Evolutionary conservation across 1,284 basidiomycete genomes (phyloP).

Genomic region (Flammula alnicola): DNA sequence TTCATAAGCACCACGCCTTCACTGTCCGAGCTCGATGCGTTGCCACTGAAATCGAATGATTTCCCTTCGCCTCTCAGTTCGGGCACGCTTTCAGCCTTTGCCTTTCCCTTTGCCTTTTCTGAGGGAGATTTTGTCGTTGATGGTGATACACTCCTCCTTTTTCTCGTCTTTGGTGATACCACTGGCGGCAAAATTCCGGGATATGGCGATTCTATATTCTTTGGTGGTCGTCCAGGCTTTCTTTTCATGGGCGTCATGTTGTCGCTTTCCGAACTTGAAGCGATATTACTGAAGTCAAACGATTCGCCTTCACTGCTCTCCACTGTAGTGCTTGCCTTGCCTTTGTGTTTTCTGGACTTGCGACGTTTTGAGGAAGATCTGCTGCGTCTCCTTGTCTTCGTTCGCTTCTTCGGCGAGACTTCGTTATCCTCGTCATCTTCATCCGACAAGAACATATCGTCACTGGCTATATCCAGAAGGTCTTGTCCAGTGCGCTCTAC

Average conservation of each 20-base stretch:
- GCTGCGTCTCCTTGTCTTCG: background rate
- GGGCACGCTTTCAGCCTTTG: background rate
- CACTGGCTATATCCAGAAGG: conserved; percentile 23
- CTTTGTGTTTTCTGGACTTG: conserved; percentile 10
- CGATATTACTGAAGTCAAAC: conserved; percentile 29
- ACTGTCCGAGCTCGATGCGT: too few species aligned
- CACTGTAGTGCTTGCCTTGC: conserved; percentile 1
- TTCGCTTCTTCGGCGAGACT: conserved; percentile 9
- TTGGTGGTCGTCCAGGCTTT: conserved; percentile 17
- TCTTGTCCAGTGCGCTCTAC: conserved; percentile 34
- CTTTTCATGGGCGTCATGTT: conserved; percentile 17
- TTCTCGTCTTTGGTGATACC: background rate
- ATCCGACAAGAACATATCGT: conserved; percentile 28
- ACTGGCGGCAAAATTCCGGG: background rate
- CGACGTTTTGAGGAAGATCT: background rate
- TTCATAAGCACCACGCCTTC: too few species aligned
- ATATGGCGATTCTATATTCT: background rate
- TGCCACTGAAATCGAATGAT: too few species aligned
- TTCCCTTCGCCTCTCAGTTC: too few species aligned
- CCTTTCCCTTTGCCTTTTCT: conserved; percentile 8
- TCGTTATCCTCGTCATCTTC: conserved; percentile 17
- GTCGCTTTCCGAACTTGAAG: conserved; percentile 18
- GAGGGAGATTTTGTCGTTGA: background rate
- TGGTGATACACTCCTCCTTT: background rate
- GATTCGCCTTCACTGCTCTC: conserved; percentile 27